Base-by-base conservation (phyloP, 2,329 filamentous ascomycete genomes). In the Botrytis cinerea region DNA sequence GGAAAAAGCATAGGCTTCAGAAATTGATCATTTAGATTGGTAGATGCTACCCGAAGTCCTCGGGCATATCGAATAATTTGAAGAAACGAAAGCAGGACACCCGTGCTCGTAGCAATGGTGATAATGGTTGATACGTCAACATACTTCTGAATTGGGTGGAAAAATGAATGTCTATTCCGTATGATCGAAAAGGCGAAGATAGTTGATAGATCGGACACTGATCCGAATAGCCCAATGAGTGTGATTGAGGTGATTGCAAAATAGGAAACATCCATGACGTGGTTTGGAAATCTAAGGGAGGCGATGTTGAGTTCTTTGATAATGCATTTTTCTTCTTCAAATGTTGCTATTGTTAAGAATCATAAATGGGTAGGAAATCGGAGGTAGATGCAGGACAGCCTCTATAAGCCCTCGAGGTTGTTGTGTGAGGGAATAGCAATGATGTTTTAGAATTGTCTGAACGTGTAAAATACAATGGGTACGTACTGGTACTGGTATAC, bases 1-100 rank as follows among this genome's bases (percentile, higher is more conserved):
- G 91, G 90, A 60, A 94, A 88, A 20, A 94, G 82, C 73, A 89
- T 82, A 4, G 88, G 86, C 70, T 78, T 79, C 4, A 73, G n/a
- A 22, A 54, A 57, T 54, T 63, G 75, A 35, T 28, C 75, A 73
- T 72, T 71, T 51, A 72, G 12, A 38, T 68, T 59, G 32, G 62
- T 72, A 35, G 62, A 46, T 25, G 18, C 46, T 45, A 64, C 61
- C 48, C 66, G 46, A 40, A 80, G 71, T n/a, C 72, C 74, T 57
- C 71, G 66, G 18, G 77, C 25, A 71, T 75, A 78, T n/a, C 77
- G 75, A 62, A 72, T 20, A 16, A 76, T 14, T 72, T 80, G 78
- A 4, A 78, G 40, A 9, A 75, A 12, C 20, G 64, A 22, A 45
- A 77, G 78, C 8, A 74, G 54, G 12, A 71, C 60, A 28, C 62